These are phyloP conservation scores for Quercus phellos DNA, from an alignment of 331 rosid genomes.

Conservation along the genomic window DNA sequence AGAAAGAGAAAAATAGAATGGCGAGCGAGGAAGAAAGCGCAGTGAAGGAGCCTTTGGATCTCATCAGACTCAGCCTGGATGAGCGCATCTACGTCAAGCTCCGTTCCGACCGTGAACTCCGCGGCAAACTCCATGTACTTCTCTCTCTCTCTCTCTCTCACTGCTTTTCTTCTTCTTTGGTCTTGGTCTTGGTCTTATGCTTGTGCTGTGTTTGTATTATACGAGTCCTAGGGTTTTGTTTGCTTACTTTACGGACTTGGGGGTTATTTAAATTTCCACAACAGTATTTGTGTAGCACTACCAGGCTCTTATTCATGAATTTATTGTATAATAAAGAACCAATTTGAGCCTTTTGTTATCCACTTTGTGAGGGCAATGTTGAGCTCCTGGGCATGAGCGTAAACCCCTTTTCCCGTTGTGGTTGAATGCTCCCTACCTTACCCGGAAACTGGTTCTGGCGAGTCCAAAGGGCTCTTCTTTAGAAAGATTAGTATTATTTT, in stretches of 20 bases:
- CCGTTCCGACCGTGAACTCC: constrained; percentile 96
- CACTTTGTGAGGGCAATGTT: background rate
- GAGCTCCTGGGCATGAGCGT: no score
- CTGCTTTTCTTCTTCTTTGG: background rate
- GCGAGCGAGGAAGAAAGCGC: constrained; percentile 94
- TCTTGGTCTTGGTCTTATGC: background rate
- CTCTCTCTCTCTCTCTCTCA: background rate
- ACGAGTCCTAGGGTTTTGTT: background rate
- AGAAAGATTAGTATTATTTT: no score
- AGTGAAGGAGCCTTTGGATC: constrained; percentile 99
- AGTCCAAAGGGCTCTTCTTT: no score
- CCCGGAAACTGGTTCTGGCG: no score
- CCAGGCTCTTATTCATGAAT: background rate
- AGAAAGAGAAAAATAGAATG: constrained; percentile 25
- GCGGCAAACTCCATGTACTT: constrained; percentile 94
- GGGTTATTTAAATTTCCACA: background rate
- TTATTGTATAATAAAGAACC: background rate
- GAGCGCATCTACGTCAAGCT: constrained; percentile 99
- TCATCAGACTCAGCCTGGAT: constrained; percentile 91
- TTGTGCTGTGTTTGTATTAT: background rate
- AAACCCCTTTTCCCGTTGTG: no score
- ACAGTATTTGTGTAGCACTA: background rate
- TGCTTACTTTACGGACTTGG: background rate
- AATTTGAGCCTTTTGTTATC: background rate
- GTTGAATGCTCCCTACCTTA: no score